Conservation (phyloP, 1,284 basidiomycete genomes). For the Ustilago trichophora region DNA sequence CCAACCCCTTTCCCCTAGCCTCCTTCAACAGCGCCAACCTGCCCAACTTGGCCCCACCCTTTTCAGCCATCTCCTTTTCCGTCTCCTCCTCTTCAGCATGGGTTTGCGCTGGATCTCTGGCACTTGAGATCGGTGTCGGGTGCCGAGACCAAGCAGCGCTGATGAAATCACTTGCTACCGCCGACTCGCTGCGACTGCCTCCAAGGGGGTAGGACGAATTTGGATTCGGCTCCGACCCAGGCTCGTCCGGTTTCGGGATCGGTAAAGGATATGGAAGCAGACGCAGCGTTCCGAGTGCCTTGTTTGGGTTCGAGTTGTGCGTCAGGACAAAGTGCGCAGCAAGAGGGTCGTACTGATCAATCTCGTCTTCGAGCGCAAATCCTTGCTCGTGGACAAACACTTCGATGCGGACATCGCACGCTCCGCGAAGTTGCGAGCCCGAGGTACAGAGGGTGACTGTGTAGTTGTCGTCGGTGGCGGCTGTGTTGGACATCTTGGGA, state of each 20-base stretch:
- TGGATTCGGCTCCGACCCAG: constrained; percentile 14
- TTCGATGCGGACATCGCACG: constrained; percentile 37
- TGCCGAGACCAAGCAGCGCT: constrained; percentile 20
- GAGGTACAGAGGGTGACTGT: constrained; percentile 31
- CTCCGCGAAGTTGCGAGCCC: constrained; percentile 29
- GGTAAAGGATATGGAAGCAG: constrained; percentile 38
- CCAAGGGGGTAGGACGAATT: constrained; percentile 28
- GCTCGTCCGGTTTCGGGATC: constrained; percentile 33
- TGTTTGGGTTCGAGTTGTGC: constrained; percentile 1
- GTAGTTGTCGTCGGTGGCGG: constrained; percentile 12
- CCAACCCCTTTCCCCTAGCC: constrained; percentile 39
- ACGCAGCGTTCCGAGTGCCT: constrained; percentile 25
- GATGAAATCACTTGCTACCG: constrained; percentile 35
- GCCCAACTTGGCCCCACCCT: constrained; percentile 40
- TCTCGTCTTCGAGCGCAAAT: constrained; percentile 51
- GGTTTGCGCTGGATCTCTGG: constrained; percentile 28
- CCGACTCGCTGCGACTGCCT: constrained; percentile 23
- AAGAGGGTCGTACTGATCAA: constrained; percentile 57
- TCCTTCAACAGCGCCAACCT: constrained; percentile 38
- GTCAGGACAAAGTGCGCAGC: constrained; percentile 38
- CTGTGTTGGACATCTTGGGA: background rate
- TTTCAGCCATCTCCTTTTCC: constrained; percentile 5
- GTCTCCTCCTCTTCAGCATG: constrained; percentile 24
- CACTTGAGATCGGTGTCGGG: background rate
- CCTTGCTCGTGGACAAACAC: constrained; percentile 59